Conservation (phyloP, 768 basidiomycete genomes). For the Kwoniella dejecticola region DNA sequence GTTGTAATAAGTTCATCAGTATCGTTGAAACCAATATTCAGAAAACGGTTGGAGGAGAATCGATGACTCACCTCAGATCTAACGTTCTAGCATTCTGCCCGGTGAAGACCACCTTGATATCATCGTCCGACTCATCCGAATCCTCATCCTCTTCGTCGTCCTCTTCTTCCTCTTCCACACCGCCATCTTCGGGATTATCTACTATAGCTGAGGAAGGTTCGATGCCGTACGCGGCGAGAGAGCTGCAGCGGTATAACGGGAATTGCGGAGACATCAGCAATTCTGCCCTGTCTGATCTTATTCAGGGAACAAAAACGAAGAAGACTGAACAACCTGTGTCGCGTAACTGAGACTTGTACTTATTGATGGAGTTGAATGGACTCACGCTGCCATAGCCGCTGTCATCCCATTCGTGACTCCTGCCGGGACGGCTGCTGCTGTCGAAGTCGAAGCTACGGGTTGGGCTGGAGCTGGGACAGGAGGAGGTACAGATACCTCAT, state of each 20-base stretch:
- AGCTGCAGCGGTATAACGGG: too few relatives aligned
- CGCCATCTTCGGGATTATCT: slow-evolving; percentile 39
- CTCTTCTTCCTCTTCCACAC: slow-evolving; percentile 43
- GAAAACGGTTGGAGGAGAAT: background rate
- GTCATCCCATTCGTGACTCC: slow-evolving; percentile 9
- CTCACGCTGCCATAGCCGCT: slow-evolving; percentile 38
- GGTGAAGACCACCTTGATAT: slow-evolving; percentile 50
- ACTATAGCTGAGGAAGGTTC: slow-evolving; percentile 35
- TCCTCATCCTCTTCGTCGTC: slow-evolving; percentile 27
- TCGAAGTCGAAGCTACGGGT: slow-evolving; percentile 45
- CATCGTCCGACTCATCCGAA: slow-evolving; percentile 27
- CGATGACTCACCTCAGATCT: slow-evolving; percentile 49
- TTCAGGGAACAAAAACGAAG: too few relatives aligned
- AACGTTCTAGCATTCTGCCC: slow-evolving; percentile 40
- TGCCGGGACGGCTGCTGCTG: background rate
- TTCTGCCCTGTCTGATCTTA: too few relatives aligned
- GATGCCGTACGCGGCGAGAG: slow-evolving; percentile 43
- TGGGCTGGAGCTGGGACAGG: background rate
- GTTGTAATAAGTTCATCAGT: background rate
- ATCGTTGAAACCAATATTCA: too few relatives aligned
- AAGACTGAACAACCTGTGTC: too few relatives aligned
- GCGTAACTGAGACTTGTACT: background rate
- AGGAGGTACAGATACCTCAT: background rate
- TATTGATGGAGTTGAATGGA: background rate
- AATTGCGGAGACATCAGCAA: too few relatives aligned